Evolutionary conservation across 495 filamentous ascomycete species (phyloP).

Genomic region (Beverwykella pulmonaria): DNA sequence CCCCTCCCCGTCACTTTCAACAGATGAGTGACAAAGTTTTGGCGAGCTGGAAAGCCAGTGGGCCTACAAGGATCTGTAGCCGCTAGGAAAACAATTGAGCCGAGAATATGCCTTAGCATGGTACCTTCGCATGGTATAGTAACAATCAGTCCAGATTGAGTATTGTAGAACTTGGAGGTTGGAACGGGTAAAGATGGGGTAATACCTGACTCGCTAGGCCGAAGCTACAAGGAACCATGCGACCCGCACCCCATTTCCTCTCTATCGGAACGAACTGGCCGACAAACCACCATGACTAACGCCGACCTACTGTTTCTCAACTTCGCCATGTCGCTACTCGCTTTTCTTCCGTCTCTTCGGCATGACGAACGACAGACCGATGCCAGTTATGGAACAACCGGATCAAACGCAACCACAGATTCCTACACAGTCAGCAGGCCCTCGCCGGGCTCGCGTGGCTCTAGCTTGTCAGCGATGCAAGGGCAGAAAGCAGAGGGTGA

Average conservation of each 20-base stretch:
- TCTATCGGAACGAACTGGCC: conserved; percentile 11
- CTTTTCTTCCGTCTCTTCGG: background rate
- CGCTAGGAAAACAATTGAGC: too few species aligned
- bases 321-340: background rate
- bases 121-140: too few species aligned
- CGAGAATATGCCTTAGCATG: too few species aligned
- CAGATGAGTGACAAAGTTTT: too few species aligned
- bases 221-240: background rate
- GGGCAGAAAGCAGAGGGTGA: conserved; percentile 29
- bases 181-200: background rate
- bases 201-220: background rate
- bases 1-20: too few species aligned
- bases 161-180: background rate
- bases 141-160: too few species aligned
- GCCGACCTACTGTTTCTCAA: background rate
- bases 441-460: conserved; percentile 22
- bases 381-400: conserved; percentile 2
- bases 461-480: conserved; percentile 30
- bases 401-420: background rate
- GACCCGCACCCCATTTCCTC: conserved; percentile 1
- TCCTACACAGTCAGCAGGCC: background rate
- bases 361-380: background rate
- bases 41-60: too few species aligned
- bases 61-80: too few species aligned
- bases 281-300: conserved; percentile 17